Evolutionary conservation across 1,284 basidiomycete genomes (phyloP).

Genomic region (Moesziomyces parantarcticus): DNA sequence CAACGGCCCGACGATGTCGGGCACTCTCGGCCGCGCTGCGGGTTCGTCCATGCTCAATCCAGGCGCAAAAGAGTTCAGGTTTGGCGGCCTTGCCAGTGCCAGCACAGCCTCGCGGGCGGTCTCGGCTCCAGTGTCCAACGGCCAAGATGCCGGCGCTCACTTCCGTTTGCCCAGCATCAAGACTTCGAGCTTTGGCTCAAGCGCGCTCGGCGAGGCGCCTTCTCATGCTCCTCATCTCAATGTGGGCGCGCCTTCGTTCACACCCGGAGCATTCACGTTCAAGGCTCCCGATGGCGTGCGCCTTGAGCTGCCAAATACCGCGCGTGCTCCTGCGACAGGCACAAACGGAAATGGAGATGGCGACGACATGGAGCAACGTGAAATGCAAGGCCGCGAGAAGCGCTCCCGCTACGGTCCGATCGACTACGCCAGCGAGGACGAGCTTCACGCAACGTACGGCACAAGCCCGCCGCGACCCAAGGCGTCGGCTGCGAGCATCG

Average conservation of each 20-base stretch:
- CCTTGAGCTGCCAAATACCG: slow-evolving; percentile 24
- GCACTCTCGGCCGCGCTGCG: slow-evolving; percentile 37
- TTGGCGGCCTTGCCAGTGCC: slow-evolving; percentile 14
- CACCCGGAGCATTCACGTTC: slow-evolving; percentile 58
- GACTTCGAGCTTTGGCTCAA: slow-evolving; percentile 56
- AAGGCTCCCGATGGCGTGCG: slow-evolving; percentile 34
- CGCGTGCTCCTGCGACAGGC: slow-evolving; percentile 1
- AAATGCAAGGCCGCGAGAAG: slow-evolving; percentile 55
- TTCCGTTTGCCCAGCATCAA: slow-evolving; percentile 60
- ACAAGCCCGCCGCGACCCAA: slow-evolving; percentile 44
- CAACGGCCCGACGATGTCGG: slow-evolving; percentile 14
- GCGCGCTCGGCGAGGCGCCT: slow-evolving; percentile 29
- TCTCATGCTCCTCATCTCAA: slow-evolving; percentile 45
- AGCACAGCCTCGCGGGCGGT: slow-evolving; percentile 7
- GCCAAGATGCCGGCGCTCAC: slow-evolving; percentile 14
- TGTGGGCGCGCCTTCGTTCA: slow-evolving; percentile 55
- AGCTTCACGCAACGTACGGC: slow-evolving; percentile 13
- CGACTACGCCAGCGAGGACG: slow-evolving; percentile 35
- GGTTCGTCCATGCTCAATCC: slow-evolving; percentile 49
- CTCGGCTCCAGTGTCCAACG: slow-evolving; percentile 15
- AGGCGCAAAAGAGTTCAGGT: slow-evolving; percentile 51
- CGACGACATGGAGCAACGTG: slow-evolving; percentile 11
- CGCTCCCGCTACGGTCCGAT: slow-evolving; percentile 44
- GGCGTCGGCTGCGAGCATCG: slow-evolving; percentile 55
- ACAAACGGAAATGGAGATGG: not conserved